A percentile compares a stretch with the other conserved stretches of the same genome.
These are phyloP conservation scores for Ganoderma leucocontextum DNA, from an alignment of 1,284 basidiomycete species.

Conservation along the genomic window DNA sequence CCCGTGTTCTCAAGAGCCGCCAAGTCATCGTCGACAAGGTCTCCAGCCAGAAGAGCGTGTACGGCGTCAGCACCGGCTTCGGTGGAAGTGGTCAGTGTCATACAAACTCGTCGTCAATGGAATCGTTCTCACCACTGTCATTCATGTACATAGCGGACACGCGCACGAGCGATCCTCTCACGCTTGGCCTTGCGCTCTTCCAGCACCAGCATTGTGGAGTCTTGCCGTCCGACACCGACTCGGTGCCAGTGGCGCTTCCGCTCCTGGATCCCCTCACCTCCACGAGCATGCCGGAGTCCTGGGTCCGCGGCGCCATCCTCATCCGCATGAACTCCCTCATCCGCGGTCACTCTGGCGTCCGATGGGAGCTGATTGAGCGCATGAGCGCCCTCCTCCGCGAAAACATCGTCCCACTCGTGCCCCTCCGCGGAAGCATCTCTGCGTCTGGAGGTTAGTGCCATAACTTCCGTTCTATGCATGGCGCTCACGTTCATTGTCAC, in stretches of 20 bases:
- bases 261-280: conserved; percentile 73
- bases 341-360: conserved; percentile 88
- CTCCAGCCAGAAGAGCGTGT: conserved; percentile 72
- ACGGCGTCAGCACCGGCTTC: conserved; percentile 86
- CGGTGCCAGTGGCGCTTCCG: conserved; percentile 58
- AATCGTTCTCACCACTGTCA: conserved; percentile 13
- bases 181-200: conserved; percentile 79
- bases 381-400: conserved; percentile 79
- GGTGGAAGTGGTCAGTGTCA: conserved; percentile 70
- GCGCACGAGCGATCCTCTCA: conserved; percentile 71
- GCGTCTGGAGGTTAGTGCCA: conserved; percentile 73
- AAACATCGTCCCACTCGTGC: conserved; percentile 84
- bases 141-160: conserved; percentile 60
- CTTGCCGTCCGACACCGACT: conserved; percentile 58
- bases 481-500: not conserved
- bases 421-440: conserved; percentile 85
- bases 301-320: conserved; percentile 90
- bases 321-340: conserved; percentile 89
- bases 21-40: conserved; percentile 73
- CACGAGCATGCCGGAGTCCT: conserved; percentile 85
- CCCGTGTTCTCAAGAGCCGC: conserved; percentile 65
- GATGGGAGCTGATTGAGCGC: conserved; percentile 82
- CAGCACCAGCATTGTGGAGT: conserved; percentile 84
- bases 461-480: not conserved
- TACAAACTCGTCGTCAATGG: not conserved